A percentile compares a stretch with the other conserved stretches of the same genome.
phyloP scores from a whole-genome alignment of 2,329 filamentous ascomycete species.

The Blumeriella jaapii region DNA sequence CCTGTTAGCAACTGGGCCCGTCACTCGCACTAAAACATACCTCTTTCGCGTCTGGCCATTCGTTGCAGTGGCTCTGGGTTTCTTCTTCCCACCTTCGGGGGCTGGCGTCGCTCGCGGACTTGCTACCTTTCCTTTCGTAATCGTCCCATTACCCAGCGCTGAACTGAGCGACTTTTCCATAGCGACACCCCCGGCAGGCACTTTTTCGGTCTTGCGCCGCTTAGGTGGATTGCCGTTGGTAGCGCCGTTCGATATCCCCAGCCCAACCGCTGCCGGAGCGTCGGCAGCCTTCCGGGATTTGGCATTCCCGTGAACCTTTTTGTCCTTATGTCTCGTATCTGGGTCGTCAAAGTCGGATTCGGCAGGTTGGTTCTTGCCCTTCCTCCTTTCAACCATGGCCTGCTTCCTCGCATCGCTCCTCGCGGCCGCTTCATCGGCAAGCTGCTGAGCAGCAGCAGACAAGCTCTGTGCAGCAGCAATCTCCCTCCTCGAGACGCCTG shows the following conservation, averaged over 20 bases:
- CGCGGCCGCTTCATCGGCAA: constrained; percentile 74
- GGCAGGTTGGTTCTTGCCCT: constrained; percentile 44
- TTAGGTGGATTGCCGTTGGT: constrained; percentile 49
- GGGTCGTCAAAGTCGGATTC: constrained; percentile 75
- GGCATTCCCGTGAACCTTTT: constrained; percentile 48
- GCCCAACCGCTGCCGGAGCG: constrained; percentile 39
- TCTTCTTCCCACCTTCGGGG: constrained; percentile 57
- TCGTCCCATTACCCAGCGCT: constrained; percentile 37
- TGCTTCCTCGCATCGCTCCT: constrained; percentile 79
- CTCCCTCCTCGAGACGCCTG: constrained; percentile 67
- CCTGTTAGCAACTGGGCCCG: constrained; percentile 11
- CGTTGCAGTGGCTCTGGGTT: constrained; percentile 51
- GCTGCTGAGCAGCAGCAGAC: constrained; percentile 57
- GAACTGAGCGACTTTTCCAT: constrained; percentile 61
- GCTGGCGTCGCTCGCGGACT: constrained; percentile 61
- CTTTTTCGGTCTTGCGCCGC: constrained; percentile 63
- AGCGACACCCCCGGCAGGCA: constrained; percentile 35
- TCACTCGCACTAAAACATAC: constrained; percentile 35
- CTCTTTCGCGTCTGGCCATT: constrained; percentile 71
- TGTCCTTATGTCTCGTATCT: constrained; percentile 36
- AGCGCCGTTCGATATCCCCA: constrained; percentile 51
- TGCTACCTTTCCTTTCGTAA: constrained; percentile 44
- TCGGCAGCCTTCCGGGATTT: constrained; percentile 55
- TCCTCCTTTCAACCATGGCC: constrained; percentile 64
- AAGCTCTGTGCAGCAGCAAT: constrained; percentile 61